phyloP scores from a whole-genome alignment of 2,329 filamentous ascomycete species.

The Pyrenophora graminea region DNA sequence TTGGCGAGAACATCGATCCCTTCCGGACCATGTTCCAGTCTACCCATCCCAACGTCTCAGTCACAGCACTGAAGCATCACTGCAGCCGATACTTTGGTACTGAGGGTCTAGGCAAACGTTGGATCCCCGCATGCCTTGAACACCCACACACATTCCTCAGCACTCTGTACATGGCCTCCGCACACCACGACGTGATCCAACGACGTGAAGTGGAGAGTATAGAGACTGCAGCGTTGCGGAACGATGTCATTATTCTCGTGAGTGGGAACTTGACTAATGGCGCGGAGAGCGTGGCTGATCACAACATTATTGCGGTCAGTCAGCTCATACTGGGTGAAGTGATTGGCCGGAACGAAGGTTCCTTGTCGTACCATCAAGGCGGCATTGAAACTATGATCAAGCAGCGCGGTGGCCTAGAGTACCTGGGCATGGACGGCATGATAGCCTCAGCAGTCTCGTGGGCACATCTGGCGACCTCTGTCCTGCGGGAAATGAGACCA shows the following conservation, averaged over 20 bases:
- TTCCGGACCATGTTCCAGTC: slow-evolving; percentile 44
- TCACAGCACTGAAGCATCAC: slow-evolving; percentile 42
- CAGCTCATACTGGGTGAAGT: slow-evolving; percentile 45
- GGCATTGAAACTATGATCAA: slow-evolving; percentile 40
- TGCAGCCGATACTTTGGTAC: slow-evolving; percentile 44
- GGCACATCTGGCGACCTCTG: slow-evolving; percentile 39
- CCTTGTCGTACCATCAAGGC: slow-evolving; percentile 30
- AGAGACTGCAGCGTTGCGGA: slow-evolving; percentile 36
- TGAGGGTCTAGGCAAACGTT: slow-evolving; percentile 36
- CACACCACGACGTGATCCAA: slow-evolving; percentile 39
- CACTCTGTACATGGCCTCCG: slow-evolving; percentile 42
- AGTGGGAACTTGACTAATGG: slow-evolving; percentile 31
- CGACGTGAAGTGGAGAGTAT: slow-evolving; percentile 32
- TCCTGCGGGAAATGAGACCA: slow-evolving; percentile 38
- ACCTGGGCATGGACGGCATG: slow-evolving; percentile 37
- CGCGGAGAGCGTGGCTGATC: slow-evolving; percentile 31
- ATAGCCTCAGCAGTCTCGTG: slow-evolving; percentile 41
- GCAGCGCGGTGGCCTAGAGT: slow-evolving; percentile 39
- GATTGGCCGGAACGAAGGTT: slow-evolving; percentile 31
- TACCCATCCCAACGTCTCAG: slow-evolving; percentile 32
- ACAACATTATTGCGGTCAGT: slow-evolving; percentile 43
- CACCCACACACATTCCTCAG: slow-evolving; percentile 44
- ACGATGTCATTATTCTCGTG: slow-evolving; percentile 43
- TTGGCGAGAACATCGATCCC: slow-evolving; percentile 41
- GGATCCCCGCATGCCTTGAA: slow-evolving; percentile 43